phyloP scores from a whole-genome alignment of 108 stramenopile species.

The Tribonema minus region DNA sequence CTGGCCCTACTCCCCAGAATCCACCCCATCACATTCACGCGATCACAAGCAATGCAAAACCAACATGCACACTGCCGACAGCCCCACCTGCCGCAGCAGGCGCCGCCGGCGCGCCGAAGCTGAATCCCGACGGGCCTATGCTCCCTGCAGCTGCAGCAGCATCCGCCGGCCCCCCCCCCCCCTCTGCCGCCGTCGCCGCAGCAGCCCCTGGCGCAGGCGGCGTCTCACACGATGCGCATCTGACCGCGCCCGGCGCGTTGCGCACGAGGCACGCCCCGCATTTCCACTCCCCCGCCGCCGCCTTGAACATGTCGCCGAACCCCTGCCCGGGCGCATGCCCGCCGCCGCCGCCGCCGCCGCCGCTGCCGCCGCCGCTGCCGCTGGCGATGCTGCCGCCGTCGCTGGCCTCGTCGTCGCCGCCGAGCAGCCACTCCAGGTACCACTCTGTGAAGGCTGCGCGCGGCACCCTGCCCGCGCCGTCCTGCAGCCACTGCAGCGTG shows the following conservation, averaged over 20 bases:
- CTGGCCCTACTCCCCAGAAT: too few relatives aligned
- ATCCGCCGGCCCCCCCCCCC: background rate
- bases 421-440: constrained; percentile 82
- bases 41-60: too few relatives aligned
- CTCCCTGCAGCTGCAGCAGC: constrained; percentile 10
- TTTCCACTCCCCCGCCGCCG: constrained; percentile 68
- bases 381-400: too few relatives aligned
- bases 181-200: background rate
- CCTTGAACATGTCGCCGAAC: constrained; percentile 2
- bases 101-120: too few relatives aligned
- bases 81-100: too few relatives aligned
- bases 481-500: constrained; percentile 62
- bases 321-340: background rate
- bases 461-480: constrained; percentile 46
- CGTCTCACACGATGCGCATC: constrained; percentile 78
- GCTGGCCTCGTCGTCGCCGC: constrained; percentile 60
- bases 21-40: too few relatives aligned
- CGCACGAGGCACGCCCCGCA: constrained; percentile 72
- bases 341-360: background rate
- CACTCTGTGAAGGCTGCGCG: constrained; percentile 66
- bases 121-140: background rate
- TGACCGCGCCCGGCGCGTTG: constrained; percentile 55
- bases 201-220: constrained; percentile 58
- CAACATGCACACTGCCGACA: too few relatives aligned
- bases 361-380: background rate